Evolutionary conservation across 2,329 filamentous ascomycete genomes (phyloP), one percentile per base, ranked within the genome.

Genomic region (Cladosporium halotolerans): DNA sequence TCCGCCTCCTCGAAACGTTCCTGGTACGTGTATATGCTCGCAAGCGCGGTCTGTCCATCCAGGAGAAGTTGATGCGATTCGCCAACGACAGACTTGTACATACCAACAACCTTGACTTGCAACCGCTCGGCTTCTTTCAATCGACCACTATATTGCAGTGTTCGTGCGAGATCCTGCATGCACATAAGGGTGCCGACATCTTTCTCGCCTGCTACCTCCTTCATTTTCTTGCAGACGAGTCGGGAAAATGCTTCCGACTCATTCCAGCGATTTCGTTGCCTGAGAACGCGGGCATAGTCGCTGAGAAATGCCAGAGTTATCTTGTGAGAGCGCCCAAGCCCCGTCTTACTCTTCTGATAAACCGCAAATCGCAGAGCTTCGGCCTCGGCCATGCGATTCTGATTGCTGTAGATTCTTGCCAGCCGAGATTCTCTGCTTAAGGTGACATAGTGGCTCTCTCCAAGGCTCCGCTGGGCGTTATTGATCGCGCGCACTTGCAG

Each of bases 1-100:
- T 57, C 55, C 3, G 57, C 57, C 43, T 59, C 53, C 38, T 44
- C 32, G 19, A 10, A 44, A 10, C 53, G 45, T 13, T 4, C 23
- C 23, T 28, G 23, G 7, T 28, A 28, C 23, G 7, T 28, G 23
- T 28, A 28, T 28, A 28, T 28, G 23, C 23, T 28, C 23, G 23
- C 23, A 3, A 28, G 4, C 3, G 23, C 23, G 23, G 23, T 4
- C 23, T 28, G 3, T 3, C 23, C 23, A 28, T 28, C 23, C 23
- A 28, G 23, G 23, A 28, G 23, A 28, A 5, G 23, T 28, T 28
- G 23, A 28, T 28, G 23, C 0, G 23, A 28, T 28, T 28, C 23
- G 23, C 23, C 23, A 7, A 28, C 23, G 23, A 28, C 4, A 28
- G 23, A 28, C 23, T 28, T 28, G 23, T 28, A 28, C 3, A 7